Base-by-base conservation (phyloP, 805 yeast species). In the Starmerella riodocensis region DNA sequence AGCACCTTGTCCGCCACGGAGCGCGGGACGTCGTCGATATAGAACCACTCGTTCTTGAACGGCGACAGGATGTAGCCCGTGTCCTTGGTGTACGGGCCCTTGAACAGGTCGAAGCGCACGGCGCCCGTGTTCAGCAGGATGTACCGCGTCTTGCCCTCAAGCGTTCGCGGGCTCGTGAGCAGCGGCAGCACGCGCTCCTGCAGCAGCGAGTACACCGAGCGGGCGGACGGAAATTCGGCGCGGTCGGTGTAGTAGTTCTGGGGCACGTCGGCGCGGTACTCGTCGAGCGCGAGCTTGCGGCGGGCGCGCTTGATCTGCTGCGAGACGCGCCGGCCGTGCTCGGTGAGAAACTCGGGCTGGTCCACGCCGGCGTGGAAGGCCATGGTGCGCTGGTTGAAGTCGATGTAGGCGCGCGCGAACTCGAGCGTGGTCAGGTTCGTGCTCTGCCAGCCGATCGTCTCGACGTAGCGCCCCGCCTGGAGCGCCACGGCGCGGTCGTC, bases 391-490 rank as follows among this genome's bases (percentile, higher is more conserved):
- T 69, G 56, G 56, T 77, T 84, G 63, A 83, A 84, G 56, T 86
- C 96, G 41, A 86, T 70, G 59, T 86, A 86, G 20, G 76, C 65
- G 55, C 96, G 69, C 32, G 67, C 51, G 42, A 69, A 71, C 4
- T 27, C 36, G 7, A n/a, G 43, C 51, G 29, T 43, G 7, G 51
- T 44, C 36, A 33, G 53, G 43, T 69, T 64, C 19, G 80, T 60
- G 21, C 91, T 73, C 12, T 78, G 55, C 67, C 83, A 86, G 1
- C 96, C 96, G 8, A 80, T 69, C 0, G 96, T 86, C 56, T 86
- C 96, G 52, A 93, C 75, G 55, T 80, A 86, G 34, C 94, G 66
- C 0, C 96, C 96, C 52, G 93, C 78, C 61, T 86, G 93, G 19
- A 86, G 58, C 0, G 76, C 94, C 1, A 82, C 73, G 23, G 85